These are phyloP conservation scores for Flammula alnicola DNA, from an alignment of 1,284 basidiomycete species.

Conservation along the genomic window DNA sequence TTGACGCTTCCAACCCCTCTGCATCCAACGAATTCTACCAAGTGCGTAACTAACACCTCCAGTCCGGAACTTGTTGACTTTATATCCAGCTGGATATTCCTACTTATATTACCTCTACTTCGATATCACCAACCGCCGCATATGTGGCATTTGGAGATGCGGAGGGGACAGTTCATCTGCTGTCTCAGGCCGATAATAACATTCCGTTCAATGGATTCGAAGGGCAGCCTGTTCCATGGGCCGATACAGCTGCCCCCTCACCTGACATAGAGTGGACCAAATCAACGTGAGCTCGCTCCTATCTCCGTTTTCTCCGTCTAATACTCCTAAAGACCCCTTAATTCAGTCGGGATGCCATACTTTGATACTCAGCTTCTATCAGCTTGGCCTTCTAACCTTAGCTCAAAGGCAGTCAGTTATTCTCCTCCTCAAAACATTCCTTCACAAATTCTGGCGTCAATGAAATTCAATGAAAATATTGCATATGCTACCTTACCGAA, in stretches of 20 bases:
- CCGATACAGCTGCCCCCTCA: slow-evolving; percentile 73
- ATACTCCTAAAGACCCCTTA: slow-evolving; percentile 70
- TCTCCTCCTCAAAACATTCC: slow-evolving; percentile 82
- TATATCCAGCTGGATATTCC: slow-evolving; percentile 60
- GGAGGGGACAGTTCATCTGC: slow-evolving; percentile 84
- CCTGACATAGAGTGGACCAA: slow-evolving; percentile 84
- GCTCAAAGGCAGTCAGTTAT: slow-evolving; percentile 48
- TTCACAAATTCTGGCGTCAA: slow-evolving; percentile 71
- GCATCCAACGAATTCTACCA: slow-evolving; percentile 78
- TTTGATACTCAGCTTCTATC: slow-evolving; percentile 84
- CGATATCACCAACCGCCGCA: slow-evolving; percentile 85
- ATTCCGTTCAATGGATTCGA: slow-evolving; percentile 88
- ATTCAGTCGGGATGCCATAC: slow-evolving; percentile 88
- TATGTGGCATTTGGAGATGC: slow-evolving; percentile 94
- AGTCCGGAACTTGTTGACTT: not conserved
- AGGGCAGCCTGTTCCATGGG: slow-evolving; percentile 84
- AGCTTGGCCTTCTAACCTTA: slow-evolving; percentile 69
- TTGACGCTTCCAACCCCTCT: slow-evolving; percentile 79
- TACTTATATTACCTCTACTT: slow-evolving; percentile 82
- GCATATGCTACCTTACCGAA: slow-evolving; percentile 87
- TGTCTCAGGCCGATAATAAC: slow-evolving; percentile 78
- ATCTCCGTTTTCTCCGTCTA: slow-evolving; percentile 6
- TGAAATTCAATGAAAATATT: slow-evolving; percentile 88
- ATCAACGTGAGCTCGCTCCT: slow-evolving; percentile 62
- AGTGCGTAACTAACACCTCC: slow-evolving; percentile 42